Percentiles rank a stretch among this genome's conserved stretches.
Conservation (phyloP, 768 basidiomycete genomes). For the Pisolithus tinctorius region DNA sequence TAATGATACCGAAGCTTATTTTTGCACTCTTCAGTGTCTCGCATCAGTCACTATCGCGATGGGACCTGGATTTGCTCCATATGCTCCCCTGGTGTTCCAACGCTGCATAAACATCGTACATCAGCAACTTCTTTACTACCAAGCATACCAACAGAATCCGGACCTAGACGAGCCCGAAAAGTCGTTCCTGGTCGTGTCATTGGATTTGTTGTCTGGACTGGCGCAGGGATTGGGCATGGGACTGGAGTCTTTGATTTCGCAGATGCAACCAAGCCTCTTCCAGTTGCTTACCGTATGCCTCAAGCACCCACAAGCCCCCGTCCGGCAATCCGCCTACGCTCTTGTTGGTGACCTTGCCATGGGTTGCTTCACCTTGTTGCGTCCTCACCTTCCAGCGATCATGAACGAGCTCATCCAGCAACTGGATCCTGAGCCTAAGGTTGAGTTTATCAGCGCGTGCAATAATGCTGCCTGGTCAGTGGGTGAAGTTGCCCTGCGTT, state of each 20-base stretch:
- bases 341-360: conserved; percentile 97
- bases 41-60: conserved; percentile 97
- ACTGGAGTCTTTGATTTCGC: conserved; percentile 66
- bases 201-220: conserved; percentile 94
- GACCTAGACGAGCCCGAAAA: conserved; percentile 94
- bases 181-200: conserved; percentile 94
- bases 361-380: conserved; percentile 83
- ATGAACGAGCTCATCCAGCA: conserved; percentile 87
- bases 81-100: conserved; percentile 87
- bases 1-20: neutral
- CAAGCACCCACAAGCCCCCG: conserved; percentile 92
- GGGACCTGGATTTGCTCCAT: conserved; percentile 80
- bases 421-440: conserved; percentile 87
- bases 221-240: conserved; percentile 86
- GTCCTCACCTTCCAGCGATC: conserved; percentile 80
- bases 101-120: conserved; percentile 86
- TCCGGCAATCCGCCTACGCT: conserved; percentile 96
- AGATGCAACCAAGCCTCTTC: conserved; percentile 71
- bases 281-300: conserved; percentile 80
- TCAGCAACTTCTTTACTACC: conserved; percentile 74
- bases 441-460: conserved; percentile 93
- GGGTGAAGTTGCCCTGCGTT: conserved; percentile 93
- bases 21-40: conserved; percentile 60
- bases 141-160: conserved; percentile 81
- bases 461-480: conserved; percentile 99